A percentile compares a stretch with the other conserved stretches of the same genome.
phyloP scores from a whole-genome alignment of 2,329 filamentous ascomycete genomes.

The Ambrosiella cleistominuta region DNA sequence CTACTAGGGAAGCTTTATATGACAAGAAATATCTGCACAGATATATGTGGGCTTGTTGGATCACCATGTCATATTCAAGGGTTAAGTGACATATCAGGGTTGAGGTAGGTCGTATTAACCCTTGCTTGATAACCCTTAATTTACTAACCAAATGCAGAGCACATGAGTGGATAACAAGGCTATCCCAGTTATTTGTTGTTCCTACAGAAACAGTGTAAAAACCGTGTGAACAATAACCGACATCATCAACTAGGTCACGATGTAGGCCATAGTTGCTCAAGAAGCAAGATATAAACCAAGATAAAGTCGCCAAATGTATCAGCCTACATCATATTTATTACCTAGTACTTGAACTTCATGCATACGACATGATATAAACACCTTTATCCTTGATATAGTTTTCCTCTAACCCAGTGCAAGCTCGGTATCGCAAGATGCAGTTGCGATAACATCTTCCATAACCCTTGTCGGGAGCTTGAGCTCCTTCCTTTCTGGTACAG shows the following conservation, averaged over 20 bases:
- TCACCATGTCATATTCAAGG: too few relatives aligned
- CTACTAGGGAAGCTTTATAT: too few relatives aligned
- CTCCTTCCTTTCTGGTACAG: not conserved
- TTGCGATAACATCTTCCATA: not conserved
- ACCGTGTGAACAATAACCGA: not conserved
- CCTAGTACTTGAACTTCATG: too few relatives aligned
- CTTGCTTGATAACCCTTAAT: too few relatives aligned
- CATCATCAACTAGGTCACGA: not conserved
- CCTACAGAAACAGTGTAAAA: not conserved
- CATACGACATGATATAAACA: not conserved
- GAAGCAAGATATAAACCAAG: too few relatives aligned
- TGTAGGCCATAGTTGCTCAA: too few relatives aligned
- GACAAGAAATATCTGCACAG: too few relatives aligned
- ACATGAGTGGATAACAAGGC: not conserved
- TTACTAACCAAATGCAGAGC: not conserved
- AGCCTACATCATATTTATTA: too few relatives aligned
- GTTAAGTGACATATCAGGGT: too few relatives aligned
- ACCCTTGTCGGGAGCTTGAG: not conserved
- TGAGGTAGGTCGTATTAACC: too few relatives aligned
- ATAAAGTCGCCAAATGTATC: too few relatives aligned
- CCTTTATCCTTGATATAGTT: not conserved
- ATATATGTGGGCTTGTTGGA: not conserved
- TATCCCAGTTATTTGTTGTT: not conserved
- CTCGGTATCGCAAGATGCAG: not conserved
- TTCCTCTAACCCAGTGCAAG: not conserved